phyloP scores from a whole-genome alignment of 192 early-diverging fungal species.

The Geranomyces michiganensis region DNA sequence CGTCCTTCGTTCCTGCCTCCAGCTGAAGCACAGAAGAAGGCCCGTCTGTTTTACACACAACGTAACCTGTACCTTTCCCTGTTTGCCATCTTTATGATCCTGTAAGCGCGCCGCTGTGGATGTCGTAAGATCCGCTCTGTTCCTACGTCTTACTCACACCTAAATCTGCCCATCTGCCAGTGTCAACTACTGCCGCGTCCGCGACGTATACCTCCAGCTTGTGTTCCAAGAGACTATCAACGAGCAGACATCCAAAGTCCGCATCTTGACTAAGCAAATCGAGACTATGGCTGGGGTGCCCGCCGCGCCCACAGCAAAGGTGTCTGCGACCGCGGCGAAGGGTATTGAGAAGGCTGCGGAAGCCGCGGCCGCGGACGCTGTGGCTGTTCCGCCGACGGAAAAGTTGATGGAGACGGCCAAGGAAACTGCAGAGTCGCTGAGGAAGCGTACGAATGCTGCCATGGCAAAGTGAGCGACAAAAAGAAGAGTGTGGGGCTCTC shows the following conservation, averaged over 20 bases:
- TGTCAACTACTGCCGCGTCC: constrained; percentile 51
- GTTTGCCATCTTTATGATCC: constrained; percentile 52
- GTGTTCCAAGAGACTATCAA: constrained; percentile 33
- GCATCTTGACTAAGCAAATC: constrained; percentile 17
- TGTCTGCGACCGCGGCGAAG: not conserved
- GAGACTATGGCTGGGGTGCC: constrained; percentile 10
- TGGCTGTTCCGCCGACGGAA: not conserved
- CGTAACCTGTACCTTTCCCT: constrained; percentile 55
- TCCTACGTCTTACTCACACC: not conserved
- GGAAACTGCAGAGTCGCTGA: not conserved
- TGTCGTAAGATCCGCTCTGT: too few relatives aligned
- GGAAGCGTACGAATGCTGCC: not conserved
- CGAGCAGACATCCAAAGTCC: constrained; percentile 20
- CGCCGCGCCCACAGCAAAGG: not conserved
- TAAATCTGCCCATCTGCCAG: constrained; percentile 21
- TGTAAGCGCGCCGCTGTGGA: constrained; percentile 34
- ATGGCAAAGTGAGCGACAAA: too few relatives aligned
- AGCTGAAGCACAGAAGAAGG: constrained; percentile 30
- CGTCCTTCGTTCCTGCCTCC: too few relatives aligned
- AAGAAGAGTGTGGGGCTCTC: too few relatives aligned
- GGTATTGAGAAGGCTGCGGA: not conserved
- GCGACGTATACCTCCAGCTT: constrained; percentile 47
- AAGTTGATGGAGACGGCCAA: constrained; percentile 1
- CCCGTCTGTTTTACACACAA: constrained; percentile 50
- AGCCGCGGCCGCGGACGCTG: not conserved